These are phyloP conservation scores for Radiomyces spectabilis DNA, from an alignment of 192 early-diverging fungal genomes.

Conservation along the genomic window DNA sequence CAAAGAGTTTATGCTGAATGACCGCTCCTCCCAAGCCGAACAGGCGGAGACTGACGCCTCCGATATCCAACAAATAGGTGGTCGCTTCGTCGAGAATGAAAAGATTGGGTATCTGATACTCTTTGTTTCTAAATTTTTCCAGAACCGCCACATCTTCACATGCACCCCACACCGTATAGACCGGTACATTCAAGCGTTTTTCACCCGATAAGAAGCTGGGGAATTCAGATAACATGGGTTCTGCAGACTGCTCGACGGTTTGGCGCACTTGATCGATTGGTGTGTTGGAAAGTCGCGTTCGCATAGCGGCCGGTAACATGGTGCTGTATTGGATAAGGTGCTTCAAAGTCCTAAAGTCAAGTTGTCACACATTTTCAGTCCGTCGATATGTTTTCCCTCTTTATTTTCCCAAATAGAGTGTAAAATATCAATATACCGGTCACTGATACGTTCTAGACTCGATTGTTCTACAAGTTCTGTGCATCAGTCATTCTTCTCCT, in stretches of 20 bases:
- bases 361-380: no score
- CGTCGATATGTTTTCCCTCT: background rate
- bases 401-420: background rate
- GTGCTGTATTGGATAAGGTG: slow-evolving; percentile 52
- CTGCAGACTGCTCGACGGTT: slow-evolving; percentile 29
- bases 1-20: slow-evolving; percentile 53
- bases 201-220: slow-evolving; percentile 35
- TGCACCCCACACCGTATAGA: slow-evolving; percentile 55
- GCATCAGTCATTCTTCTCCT: background rate
- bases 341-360: slow-evolving; percentile 44
- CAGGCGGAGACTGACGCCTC: slow-evolving; percentile 45
- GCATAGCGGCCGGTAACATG: slow-evolving; percentile 33
- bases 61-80: slow-evolving; percentile 41
- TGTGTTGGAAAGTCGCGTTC: slow-evolving; percentile 28
- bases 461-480: slow-evolving; percentile 24
- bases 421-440: no score
- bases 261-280: slow-evolving; percentile 33
- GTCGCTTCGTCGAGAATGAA: slow-evolving; percentile 48
- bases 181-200: slow-evolving; percentile 40
- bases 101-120: slow-evolving; percentile 42
- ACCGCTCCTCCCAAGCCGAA: slow-evolving; percentile 55
- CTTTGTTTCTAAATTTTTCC: slow-evolving; percentile 42
- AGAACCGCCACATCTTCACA: slow-evolving; percentile 53
- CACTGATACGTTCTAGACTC: slow-evolving; percentile 43
- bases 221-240: slow-evolving; percentile 44